A percentile compares a stretch with the other conserved stretches of the same genome.
Evolutionary conservation across 169 alveolate genomes (phyloP).

Genomic region (Eimeria acervulina): DNA sequence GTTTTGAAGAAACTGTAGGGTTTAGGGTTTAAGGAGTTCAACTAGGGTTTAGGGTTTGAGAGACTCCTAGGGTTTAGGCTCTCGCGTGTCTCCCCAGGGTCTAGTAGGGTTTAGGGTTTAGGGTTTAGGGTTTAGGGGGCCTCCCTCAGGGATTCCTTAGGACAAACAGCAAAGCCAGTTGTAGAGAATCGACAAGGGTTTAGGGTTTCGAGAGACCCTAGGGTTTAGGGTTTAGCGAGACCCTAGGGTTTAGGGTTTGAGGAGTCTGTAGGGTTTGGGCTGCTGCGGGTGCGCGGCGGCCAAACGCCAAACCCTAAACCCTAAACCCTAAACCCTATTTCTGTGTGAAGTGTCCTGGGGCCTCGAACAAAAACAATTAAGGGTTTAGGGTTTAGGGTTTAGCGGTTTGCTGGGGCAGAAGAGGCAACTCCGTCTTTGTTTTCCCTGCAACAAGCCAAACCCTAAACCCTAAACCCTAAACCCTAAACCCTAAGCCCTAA

Average conservation of each 20-base stretch:
- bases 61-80: background rate
- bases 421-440: conserved; percentile 23
- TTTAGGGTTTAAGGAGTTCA: background rate
- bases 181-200: background rate
- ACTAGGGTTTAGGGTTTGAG: conserved; percentile 22
- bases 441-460: conserved; percentile 12
- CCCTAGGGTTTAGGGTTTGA: conserved; percentile 88
- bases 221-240: background rate
- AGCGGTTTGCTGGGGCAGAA: background rate
- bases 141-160: conserved; percentile 79
- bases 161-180: conserved; percentile 80
- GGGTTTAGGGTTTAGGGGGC: conserved; percentile 26
- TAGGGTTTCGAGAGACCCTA: background rate
- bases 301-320: conserved; percentile 1
- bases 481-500: conserved; percentile 52
- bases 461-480: no score
- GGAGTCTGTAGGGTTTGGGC: conserved; percentile 87
- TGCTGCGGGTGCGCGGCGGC: conserved; percentile 32
- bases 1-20: background rate
- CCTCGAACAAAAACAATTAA: background rate
- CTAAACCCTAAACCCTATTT: conserved; percentile 12
- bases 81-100: background rate
- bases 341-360: background rate
- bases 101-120: background rate
- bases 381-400: conserved; percentile 58